These are phyloP conservation scores for Lathyrus oleraceus DNA, from an alignment of 306 rosid genomes.

Conservation along the genomic window DNA sequence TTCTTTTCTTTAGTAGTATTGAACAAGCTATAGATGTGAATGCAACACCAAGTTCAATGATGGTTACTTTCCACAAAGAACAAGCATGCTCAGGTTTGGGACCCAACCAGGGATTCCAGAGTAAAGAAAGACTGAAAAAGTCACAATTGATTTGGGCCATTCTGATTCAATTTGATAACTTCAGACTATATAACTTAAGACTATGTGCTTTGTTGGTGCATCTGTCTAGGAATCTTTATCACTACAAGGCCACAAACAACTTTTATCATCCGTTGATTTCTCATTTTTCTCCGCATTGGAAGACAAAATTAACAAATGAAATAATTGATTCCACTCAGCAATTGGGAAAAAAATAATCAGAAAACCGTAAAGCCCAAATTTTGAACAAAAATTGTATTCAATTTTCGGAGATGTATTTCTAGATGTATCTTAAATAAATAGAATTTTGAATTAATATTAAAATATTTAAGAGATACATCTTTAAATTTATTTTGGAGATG, in stretches of 20 bases:
- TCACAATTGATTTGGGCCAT: conserved; percentile 34
- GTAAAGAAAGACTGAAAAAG: conserved; percentile 42
- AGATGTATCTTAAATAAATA: too few relatives aligned
- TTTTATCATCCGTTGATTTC: conserved; percentile 48
- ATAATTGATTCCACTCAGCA: conserved; percentile 30
- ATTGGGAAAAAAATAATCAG: not conserved
- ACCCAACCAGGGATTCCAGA: conserved; percentile 39
- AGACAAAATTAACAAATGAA: conserved; percentile 24
- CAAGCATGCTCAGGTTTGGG: conserved; percentile 57
- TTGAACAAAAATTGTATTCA: too few relatives aligned
- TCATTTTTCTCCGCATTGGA: conserved; percentile 27
- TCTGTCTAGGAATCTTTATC: conserved; percentile 42
- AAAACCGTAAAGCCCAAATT: not conserved
- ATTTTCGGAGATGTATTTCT: too few relatives aligned
- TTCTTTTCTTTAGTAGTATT: not conserved
- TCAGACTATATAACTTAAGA: conserved; percentile 17
- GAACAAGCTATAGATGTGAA: not conserved
- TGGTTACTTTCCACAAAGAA: conserved; percentile 46
- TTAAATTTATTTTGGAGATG: too few relatives aligned
- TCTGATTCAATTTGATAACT: conserved; percentile 19
- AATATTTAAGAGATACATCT: too few relatives aligned
- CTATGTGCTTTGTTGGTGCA: not conserved
- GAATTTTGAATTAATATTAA: too few relatives aligned
- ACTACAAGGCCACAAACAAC: conserved; percentile 35
- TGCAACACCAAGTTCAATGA: conserved; percentile 34